Base-by-base conservation (phyloP, 208 protist species). In the Trypanosoma rangeli region DNA sequence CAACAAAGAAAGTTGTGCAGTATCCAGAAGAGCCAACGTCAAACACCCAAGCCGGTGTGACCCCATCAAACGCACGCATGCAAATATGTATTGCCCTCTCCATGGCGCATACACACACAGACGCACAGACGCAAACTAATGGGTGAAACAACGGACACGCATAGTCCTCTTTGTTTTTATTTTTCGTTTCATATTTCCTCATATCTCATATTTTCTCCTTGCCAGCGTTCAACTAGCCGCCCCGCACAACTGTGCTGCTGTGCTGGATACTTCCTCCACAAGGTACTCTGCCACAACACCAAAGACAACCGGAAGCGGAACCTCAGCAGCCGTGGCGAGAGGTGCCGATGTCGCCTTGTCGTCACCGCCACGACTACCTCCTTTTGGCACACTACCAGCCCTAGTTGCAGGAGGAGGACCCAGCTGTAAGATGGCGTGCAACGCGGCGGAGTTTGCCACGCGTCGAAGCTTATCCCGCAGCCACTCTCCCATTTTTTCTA, bases 241-340 rank as follows among this genome's bases (percentile, higher is more conserved):
- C 0, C 83, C 84, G 31, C 81, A 87, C 20, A 85, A 72, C 10
- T 37, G 48, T 3, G 75, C 59, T 24, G 83, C 58, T n/a, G 50
- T 78, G 0, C n/a, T 31, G 24, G 71, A 70, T n/a, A 89, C 59
- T 1, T 72, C 57, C 15, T 81, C 72, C 7, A 83, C 79, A 20
- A 90, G 64, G 68, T 94, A 94, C 74, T 94, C 88, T 20, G 76
- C 65, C 10, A 94, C 84, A 29, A 91, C 73, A 20, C 70, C 76
- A 22, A 83, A 84, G 3, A 80, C 78, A 22, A 86, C 61, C 0
- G 72, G 20, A 50, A 85, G 24, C 22, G 85, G 82, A 22, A 91
- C 83, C 22, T 70, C 72, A 24, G 50, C 33, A 13, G 48, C 13
- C 29, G 54, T 54, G 39, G 39, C 24, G 2, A 53, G 5, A 39